phyloP scores from a whole-genome alignment of 1,284 basidiomycete genomes.

The Ceratobasidium sp. region DNA sequence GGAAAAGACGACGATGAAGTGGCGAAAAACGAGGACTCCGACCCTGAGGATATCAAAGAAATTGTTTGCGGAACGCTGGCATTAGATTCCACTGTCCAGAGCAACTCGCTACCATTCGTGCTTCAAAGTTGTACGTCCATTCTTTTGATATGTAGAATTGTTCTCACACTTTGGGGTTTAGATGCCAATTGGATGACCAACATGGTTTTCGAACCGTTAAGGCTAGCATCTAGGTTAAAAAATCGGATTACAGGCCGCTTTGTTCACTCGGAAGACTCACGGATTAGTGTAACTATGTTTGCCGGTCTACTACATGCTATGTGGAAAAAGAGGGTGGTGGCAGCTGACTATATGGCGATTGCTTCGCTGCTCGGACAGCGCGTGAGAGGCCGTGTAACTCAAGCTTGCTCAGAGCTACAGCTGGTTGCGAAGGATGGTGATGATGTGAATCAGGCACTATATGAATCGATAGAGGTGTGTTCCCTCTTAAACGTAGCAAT shows the following conservation, averaged over 20 bases:
- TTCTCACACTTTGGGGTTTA: too few species aligned
- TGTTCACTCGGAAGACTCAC: constrained; percentile 22
- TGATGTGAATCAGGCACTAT: too few species aligned
- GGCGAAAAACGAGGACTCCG: too few species aligned
- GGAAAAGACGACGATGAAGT: too few species aligned
- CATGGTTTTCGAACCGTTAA: constrained; percentile 30
- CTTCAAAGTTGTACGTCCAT: constrained; percentile 32
- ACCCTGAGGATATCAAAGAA: constrained; percentile 16
- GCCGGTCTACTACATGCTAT: background rate
- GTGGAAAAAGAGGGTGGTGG: background rate
- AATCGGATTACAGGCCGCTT: constrained; percentile 7
- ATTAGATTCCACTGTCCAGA: constrained; percentile 14
- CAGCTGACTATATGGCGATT: background rate
- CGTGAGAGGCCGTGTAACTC: background rate
- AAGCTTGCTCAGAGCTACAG: too few species aligned
- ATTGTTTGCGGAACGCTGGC: constrained; percentile 19
- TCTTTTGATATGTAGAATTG: too few species aligned
- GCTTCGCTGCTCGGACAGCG: constrained; percentile 1
- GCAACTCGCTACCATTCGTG: constrained; percentile 25
- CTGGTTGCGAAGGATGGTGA: too few species aligned
- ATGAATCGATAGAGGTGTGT: too few species aligned
- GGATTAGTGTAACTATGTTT: background rate
- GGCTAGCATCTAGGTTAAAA: constrained; percentile 20
- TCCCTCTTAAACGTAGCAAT: too few species aligned
- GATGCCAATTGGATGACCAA: too few species aligned